These are phyloP conservation scores for Drechmeria coniospora DNA, from an alignment of 2,329 filamentous ascomycete species.

Conservation along the genomic window DNA sequence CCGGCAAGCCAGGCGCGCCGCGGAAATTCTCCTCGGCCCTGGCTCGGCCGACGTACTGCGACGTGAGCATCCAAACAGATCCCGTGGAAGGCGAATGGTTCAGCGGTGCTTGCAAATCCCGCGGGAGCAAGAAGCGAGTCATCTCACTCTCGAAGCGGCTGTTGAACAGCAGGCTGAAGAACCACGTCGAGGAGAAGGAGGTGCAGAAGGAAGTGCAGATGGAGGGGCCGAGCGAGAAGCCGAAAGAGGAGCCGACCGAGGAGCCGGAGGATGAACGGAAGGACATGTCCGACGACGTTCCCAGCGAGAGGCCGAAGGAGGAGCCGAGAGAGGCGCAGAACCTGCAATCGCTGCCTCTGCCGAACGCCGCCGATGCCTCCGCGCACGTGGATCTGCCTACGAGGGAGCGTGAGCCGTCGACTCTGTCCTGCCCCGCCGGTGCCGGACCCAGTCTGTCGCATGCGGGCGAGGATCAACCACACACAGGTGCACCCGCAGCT, in stretches of 20 bases:
- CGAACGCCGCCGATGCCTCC: no score
- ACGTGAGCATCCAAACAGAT: conserved; percentile 39
- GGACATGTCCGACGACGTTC: no score
- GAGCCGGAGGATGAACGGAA: no score
- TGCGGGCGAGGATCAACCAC: no score
- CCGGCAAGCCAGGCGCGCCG: conserved; percentile 15
- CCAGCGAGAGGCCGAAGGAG: no score
- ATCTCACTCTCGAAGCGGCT: conserved; percentile 38
- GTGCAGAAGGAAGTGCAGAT: conserved; percentile 15
- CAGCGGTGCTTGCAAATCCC: conserved; percentile 19
- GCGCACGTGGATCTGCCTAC: conserved; percentile 23
- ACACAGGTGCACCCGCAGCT: no score
- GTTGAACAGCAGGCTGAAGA: conserved; percentile 30
- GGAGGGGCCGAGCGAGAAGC: no score
- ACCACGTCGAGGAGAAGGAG: conserved; percentile 24
- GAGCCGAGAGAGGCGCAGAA: no score
- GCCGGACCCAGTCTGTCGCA: no score
- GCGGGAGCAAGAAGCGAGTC: conserved; percentile 29
- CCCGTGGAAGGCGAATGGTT: conserved; percentile 38
- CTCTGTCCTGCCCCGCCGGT: conserved; percentile 8
- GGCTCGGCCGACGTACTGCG: conserved; percentile 30
- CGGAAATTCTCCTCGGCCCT: conserved; percentile 23
- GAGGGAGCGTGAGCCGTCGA: conserved; percentile 13
- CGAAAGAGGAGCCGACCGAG: no score
- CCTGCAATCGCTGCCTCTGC: no score